Evolutionary conservation across 768 basidiomycete genomes (phyloP), one percentile per base, ranked within the genome.

Genomic region (Postia placenta): DNA sequence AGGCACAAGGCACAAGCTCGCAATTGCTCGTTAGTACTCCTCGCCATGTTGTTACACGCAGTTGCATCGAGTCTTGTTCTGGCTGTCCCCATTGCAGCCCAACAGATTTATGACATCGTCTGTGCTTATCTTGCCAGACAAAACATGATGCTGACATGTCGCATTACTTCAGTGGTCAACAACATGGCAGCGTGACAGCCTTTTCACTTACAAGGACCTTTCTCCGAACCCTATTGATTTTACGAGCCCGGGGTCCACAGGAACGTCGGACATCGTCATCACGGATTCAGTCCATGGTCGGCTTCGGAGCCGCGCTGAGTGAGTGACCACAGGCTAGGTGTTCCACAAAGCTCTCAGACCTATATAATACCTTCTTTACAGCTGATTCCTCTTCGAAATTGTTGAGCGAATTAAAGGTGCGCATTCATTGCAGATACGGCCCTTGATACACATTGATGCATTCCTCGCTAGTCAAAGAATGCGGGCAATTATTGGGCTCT

Each of bases 251-350:
- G 79, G 83, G 0, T 45, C 76, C 4, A 73, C 73, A 35, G 81
- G 73, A 2, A 70, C 68, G 36, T 84, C 84, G 0, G 76, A 87
- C 59, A 86, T 88, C 46, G 70, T 73, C 30, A 64, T 89, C n/a
- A 60, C 79, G 40, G 84, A 85, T 59, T 64, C 87, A 87, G 64
- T 64, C 69, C 0, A 78, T 89, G 33, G 73, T 70, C 45, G 86
- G 87, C 12, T 84, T 85, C 56, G 85, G 86, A 0, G 82, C 74
- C 9, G 58, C 79, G 0, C 67, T 88, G 27, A 86, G 87, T 87
- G 57, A 30, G 68, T 56, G 17, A 5, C 12, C 40, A 5, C 17
- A 23, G 40, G 11, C 9, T 35, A 9, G 20, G 22, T 22, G 40
- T 6, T n/a, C n/a, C n/a, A n/a, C n/a, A n/a, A n/a, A n/a, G n/a